Evolutionary conservation across 495 filamentous ascomycete species (phyloP), one percentile per base, ranked within the genome.

Genomic region (Podospora comata): DNA sequence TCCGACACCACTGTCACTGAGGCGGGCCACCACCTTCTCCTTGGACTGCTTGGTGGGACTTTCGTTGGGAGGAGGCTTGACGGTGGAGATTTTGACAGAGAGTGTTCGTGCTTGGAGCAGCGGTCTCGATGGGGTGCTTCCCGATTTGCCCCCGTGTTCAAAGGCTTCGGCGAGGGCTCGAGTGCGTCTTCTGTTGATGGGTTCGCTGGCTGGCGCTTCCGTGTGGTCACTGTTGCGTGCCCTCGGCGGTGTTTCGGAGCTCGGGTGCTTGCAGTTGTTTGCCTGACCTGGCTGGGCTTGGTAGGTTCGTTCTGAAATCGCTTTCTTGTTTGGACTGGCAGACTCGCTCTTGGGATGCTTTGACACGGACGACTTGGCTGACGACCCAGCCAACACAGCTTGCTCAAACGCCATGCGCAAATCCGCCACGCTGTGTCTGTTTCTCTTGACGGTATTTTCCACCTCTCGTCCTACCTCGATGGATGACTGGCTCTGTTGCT

Each of bases 401-500:
- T 20, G 63, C 61, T 81, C 76, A 34, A 80, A 80, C 3, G 76
- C 74, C 67, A 71, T 66, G 7, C 77, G 74, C 62, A 80, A 70
- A 66, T 80, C 75, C 34, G 78, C 74, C 34, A 81, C 78, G 44
- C 78, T 81, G 55, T 67, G 69, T 54, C 69, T 76, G 55, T 73
- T 70, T n/a, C 57, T 71, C 27, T 66, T 71, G 6, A 68, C 20
- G 64, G 70, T 23, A 39, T 60, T 44, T 26, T n/a, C 59, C 61
- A 26, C 1, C 18, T 48, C 32, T 58, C 9, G 57, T 65, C 53
- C 69, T 64, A 34, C 54, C 20, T 18, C 26, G 19, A 28, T 26
- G 68, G 30, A 39, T 60, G 44, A 58, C 62, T 55, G 18, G 64
- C 39, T 48, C 5, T 48, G 39, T 11, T 11, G 56, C 59, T 59